Evolutionary conservation across 768 basidiomycete genomes (phyloP), one percentile per base, ranked within the genome.

Genomic region (Coprinopsis sp.): DNA sequence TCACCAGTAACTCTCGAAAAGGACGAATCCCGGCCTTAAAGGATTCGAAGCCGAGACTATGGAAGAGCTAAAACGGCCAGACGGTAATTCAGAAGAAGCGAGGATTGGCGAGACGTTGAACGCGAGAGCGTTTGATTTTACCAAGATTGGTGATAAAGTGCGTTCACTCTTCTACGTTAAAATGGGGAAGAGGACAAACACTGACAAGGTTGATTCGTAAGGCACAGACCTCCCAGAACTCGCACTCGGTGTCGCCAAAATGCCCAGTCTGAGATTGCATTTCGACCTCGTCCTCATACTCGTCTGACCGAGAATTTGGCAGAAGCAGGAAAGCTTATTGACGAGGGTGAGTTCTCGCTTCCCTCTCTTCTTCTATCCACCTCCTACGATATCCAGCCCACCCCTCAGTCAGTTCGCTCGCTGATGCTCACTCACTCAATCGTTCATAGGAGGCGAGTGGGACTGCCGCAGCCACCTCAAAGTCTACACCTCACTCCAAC

Each of bases 201-300:
- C n/a, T 31, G 30, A 8, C 10, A n/a, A n/a, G n/a, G 30, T 31
- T 29, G 27, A 8, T 10, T 22, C 23, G 18, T 49, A 95, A 90
- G 91, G 93, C 34, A 70, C 73, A n/a, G 82, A 92, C 1, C 61
- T 93, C 13, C 78, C 77, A 34, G 92, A 93, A 0, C 84, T 93
- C 58, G 82, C 84, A 47, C 72, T 85, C 1, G 94, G 94, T 0
- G 66, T 96, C 13, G 83, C 87, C 66, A 96, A 96, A 68, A 94
- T 88, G 0, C 87, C 94, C 2, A 93, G 93, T 1, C 72, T 96
- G 6, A 95, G 95, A 8, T 87, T 91, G 8, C 74, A 90, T 50
- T 97, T 98, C 62, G 95, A 98, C 64, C 84, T 96, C 50, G 84
- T 87, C 1, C 78, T 99, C 27, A 83, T 91, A 1, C 82, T 94